Evolutionary conservation across 23 red algal species (phyloP).

Genomic region (Gracilaria gracilis): DNA sequence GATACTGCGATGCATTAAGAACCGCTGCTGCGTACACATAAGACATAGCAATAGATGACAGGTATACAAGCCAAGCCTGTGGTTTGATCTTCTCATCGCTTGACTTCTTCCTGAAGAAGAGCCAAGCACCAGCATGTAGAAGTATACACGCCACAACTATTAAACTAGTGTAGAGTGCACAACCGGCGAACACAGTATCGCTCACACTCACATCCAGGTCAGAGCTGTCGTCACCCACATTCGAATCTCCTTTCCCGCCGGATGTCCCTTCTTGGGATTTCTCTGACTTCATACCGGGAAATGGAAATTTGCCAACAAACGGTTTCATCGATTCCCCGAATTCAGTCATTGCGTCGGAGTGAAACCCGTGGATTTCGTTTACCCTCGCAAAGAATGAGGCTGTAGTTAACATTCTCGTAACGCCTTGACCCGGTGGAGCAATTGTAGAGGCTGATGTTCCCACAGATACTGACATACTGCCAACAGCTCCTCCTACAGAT

Average conservation of each 20-base stretch:
- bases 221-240: not conserved
- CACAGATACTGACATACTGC: conserved; percentile 42
- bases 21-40: conserved; percentile 61
- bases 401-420: conserved; percentile 44
- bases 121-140: conserved; percentile 46
- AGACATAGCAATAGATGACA: conserved; percentile 71
- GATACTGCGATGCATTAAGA: conserved; percentile 67
- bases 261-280: not conserved
- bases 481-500: conserved; percentile 31
- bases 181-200: conserved; percentile 56
- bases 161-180: conserved; percentile 65
- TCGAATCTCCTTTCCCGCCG: not conserved
- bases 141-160: conserved; percentile 49
- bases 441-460: conserved; percentile 19
- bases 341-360: conserved; percentile 67
- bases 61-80: conserved; percentile 78
- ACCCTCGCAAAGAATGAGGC: conserved; percentile 69
- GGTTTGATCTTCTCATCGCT: conserved; percentile 33
- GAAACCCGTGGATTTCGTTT: conserved; percentile 75
- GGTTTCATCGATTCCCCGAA: conserved; percentile 48
- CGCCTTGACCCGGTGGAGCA: conserved; percentile 53
- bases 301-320: conserved; percentile 61
- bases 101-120: conserved; percentile 40
- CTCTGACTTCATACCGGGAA: conserved; percentile 11
- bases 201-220: conserved; percentile 26